These are phyloP conservation scores for Ampelocalamus luodianensis DNA, from an alignment of 176 grass and related monocot species.

Conservation along the genomic window DNA sequence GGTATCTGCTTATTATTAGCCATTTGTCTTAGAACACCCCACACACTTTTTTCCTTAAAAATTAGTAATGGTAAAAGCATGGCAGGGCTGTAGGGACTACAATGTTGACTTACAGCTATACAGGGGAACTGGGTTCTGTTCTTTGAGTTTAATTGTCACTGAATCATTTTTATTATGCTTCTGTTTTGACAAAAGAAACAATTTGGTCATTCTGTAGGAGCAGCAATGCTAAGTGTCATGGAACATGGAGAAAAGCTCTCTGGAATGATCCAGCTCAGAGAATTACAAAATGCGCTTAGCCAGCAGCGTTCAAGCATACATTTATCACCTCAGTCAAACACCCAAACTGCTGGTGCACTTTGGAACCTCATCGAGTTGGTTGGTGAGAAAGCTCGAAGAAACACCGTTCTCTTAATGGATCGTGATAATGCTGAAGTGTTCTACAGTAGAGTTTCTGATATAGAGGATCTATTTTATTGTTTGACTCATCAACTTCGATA, in stretches of 20 bases:
- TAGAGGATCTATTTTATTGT: constrained; percentile 91
- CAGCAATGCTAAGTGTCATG: constrained; percentile 88
- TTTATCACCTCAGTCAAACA: constrained; percentile 58
- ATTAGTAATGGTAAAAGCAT: not conserved
- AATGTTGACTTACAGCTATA: not conserved
- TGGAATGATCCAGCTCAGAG: constrained; percentile 87
- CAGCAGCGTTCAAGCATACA: constrained; percentile 52
- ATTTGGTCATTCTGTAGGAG: constrained; percentile 51
- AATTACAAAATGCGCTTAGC: constrained; percentile 79
- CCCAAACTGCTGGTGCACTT: constrained; percentile 61
- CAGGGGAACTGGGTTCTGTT: constrained; percentile 6
- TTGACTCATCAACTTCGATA: constrained; percentile 79
- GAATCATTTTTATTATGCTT: constrained; percentile 26
- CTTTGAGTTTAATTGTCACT: not conserved
- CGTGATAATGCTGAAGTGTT: constrained; percentile 99
- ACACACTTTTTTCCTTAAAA: constrained; percentile 12
- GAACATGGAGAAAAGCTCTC: constrained; percentile 97
- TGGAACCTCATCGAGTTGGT: constrained; percentile 96
- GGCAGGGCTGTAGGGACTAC: not conserved
- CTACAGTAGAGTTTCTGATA: constrained; percentile 91
- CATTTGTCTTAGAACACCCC: constrained; percentile 11
- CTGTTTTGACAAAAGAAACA: constrained; percentile 10
- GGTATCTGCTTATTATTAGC: constrained; percentile 15
- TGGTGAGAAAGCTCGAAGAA: constrained; percentile 94
- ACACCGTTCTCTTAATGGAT: constrained; percentile 93